Base-by-base conservation (phyloP, 129 eudicot genomes). In the Artemisia argyi region DNA sequence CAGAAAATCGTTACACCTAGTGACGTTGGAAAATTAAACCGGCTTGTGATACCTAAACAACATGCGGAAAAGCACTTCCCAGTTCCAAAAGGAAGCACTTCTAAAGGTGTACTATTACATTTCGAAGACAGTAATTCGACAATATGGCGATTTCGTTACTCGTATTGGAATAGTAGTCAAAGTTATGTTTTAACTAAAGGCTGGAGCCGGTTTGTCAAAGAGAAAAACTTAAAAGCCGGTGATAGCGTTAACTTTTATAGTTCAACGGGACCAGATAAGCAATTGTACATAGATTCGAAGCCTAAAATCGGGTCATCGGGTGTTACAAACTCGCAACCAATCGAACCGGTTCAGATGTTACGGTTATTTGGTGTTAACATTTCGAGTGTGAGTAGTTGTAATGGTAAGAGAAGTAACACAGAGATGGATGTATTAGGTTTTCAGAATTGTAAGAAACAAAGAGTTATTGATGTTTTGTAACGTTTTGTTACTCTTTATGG, bases 171-270 rank as follows among this genome's bases (percentile, higher is more conserved):
- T 16, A 89, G 96, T 46, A 92, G 98, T 61, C 98, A 92, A 55
- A 86, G 96, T 58, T 89, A 92, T 16, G 98, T 92, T 13, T 72
- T 92, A 61, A 92, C 96, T 0, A 92, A 92, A 81, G 98, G 96
- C 2, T 92, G 98, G 98, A 92, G 92, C 83, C 82, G 98, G 61
- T 92, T 85, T 32, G 98, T 92, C 63, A 92, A 89, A 79, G 98
- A 92, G 81, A 92, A 92, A 73, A 65, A 71, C 22, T 56, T 92
- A 52, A 82, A 79, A 64, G 98, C 98, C n/a, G 98, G 98, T 2
- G 96, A 92, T 50, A 50, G 81, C 30, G 98, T 92, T 2, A 76
- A 80, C 59, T 92, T 92, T 61, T 79, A 83, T 17, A 32, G 95
- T 11, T 89, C 96, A 16, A 83, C 84, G 2, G 89, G 83, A 4